A percentile compares a stretch with the other conserved stretches of the same genome.
These are phyloP conservation scores for Pseudocercospora ulei DNA, from an alignment of 2,329 filamentous ascomycete genomes.

Conservation along the genomic window DNA sequence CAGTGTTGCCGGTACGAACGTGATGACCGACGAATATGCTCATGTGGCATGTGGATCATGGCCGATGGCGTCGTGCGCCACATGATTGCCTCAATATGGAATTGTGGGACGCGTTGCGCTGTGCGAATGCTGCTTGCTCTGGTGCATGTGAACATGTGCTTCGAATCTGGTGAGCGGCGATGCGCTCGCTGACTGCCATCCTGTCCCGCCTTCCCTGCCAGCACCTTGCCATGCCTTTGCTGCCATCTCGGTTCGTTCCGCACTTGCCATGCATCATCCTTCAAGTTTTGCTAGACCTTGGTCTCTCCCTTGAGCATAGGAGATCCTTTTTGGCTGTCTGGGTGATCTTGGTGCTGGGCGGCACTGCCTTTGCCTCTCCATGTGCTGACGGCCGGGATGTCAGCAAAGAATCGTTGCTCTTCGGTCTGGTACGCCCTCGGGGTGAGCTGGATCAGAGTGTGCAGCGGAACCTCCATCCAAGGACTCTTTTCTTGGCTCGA, in stretches of 20 bases:
- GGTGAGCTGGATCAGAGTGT: constrained; percentile 92
- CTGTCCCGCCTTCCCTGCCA: too few species aligned
- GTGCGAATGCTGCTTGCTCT: neutral
- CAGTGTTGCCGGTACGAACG: too few species aligned
- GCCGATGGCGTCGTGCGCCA: neutral
- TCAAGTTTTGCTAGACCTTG: constrained; percentile 10
- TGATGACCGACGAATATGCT: too few species aligned
- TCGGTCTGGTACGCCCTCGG: constrained; percentile 89
- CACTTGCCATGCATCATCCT: neutral
- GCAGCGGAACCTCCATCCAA: constrained; percentile 97
- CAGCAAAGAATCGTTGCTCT: constrained; percentile 75
- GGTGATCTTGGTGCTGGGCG: constrained; percentile 62
- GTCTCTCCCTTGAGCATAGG: constrained; percentile 20
- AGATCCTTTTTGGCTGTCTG: constrained; percentile 19
- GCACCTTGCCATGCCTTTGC: constrained; percentile 8
- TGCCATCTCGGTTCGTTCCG: neutral
- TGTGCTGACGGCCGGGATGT: constrained; percentile 91
- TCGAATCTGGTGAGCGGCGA: constrained; percentile 5
- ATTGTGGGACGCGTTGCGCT: too few species aligned
- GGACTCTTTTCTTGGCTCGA: constrained; percentile 84
- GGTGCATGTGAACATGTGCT: constrained; percentile 3
- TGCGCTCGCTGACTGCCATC: too few species aligned
- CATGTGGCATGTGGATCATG: neutral
- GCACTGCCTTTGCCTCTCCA: constrained; percentile 91
- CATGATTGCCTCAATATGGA: too few species aligned